Evolutionary conservation across 2,329 filamentous ascomycete species (phyloP).

Genomic region (Colletotrichum brevisporum): DNA sequence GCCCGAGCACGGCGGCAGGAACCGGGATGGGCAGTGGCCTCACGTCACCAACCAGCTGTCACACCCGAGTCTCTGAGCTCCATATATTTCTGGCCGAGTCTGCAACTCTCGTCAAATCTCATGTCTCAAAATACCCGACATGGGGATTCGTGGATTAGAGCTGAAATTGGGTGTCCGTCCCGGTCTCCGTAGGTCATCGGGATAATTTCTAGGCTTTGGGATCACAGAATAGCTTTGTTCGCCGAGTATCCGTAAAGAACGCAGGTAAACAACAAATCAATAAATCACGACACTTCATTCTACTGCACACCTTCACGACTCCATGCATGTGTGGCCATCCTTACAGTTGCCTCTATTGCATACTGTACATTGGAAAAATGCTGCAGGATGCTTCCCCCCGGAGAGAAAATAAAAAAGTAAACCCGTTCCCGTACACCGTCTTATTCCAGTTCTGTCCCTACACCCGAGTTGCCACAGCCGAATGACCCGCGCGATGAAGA

Average conservation of each 20-base stretch:
- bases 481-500: slow-evolving; percentile 40
- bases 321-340: background rate
- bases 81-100: background rate
- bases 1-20: slow-evolving; percentile 39
- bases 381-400: slow-evolving; percentile 39
- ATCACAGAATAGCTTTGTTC: no score
- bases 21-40: slow-evolving; percentile 39
- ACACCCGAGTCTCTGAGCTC: background rate
- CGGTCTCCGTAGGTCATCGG: no score
- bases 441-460: slow-evolving; percentile 39
- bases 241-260: no score
- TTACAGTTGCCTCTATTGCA: slow-evolving; percentile 41
- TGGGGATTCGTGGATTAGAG: no score
- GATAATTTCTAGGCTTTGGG: no score
- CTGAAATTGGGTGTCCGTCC: no score
- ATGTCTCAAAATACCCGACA: no score
- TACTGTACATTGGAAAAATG: slow-evolving; percentile 42
- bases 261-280: background rate
- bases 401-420: slow-evolving; percentile 26
- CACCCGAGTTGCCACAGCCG: slow-evolving; percentile 38
- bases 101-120: no score
- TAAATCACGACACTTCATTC: background rate
- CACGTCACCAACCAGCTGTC: slow-evolving; percentile 33
- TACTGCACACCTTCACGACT: background rate
- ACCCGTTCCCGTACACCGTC: slow-evolving; percentile 40